Percentiles rank a stretch among this genome's conserved stretches.
phyloP scores from a whole-genome alignment of 2,329 filamentous ascomycete genomes.

The Thielaviopsis ethacetica region DNA sequence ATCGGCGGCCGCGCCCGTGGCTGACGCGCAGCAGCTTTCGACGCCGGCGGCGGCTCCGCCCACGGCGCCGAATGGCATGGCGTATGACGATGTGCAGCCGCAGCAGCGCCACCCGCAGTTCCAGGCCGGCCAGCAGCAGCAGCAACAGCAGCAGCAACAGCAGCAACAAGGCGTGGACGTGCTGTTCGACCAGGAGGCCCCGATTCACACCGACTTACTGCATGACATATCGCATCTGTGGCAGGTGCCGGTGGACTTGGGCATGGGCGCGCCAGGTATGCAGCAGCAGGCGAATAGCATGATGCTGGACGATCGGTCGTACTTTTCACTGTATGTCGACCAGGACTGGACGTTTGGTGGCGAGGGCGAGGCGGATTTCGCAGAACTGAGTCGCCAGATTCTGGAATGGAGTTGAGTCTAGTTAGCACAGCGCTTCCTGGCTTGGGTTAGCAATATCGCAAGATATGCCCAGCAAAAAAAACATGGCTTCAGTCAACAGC shows the following conservation, averaged over 20 bases:
- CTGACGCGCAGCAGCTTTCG: neutral
- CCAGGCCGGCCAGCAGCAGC: neutral
- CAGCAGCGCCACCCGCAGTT: neutral
- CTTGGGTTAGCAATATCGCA: neutral
- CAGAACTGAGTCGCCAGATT: slow-evolving; percentile 9
- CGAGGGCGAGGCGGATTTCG: slow-evolving; percentile 10
- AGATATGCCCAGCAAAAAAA: neutral
- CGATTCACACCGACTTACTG: slow-evolving; percentile 9
- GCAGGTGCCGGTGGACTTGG: slow-evolving; percentile 2
- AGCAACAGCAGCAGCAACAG: neutral
- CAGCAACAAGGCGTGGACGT: slow-evolving; percentile 3
- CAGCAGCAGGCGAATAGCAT: slow-evolving; percentile 4
- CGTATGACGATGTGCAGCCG: neutral
- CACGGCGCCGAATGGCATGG: neutral
- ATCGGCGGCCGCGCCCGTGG: neutral
- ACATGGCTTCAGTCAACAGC: neutral
- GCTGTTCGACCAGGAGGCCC: slow-evolving; percentile 5
- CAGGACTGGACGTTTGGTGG: slow-evolving; percentile 11
- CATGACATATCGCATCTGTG: slow-evolving; percentile 11
- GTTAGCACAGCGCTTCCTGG: neutral
- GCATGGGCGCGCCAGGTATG: slow-evolving; percentile 6
- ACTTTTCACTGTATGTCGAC: slow-evolving; percentile 11
- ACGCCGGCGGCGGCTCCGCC: neutral
- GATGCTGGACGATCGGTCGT: slow-evolving; percentile 8
- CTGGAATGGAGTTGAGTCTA: slow-evolving; percentile 8